Evolutionary conservation across 495 filamentous ascomycete species (phyloP).

Genomic region (Paragyromitra xinjiangensis): DNA sequence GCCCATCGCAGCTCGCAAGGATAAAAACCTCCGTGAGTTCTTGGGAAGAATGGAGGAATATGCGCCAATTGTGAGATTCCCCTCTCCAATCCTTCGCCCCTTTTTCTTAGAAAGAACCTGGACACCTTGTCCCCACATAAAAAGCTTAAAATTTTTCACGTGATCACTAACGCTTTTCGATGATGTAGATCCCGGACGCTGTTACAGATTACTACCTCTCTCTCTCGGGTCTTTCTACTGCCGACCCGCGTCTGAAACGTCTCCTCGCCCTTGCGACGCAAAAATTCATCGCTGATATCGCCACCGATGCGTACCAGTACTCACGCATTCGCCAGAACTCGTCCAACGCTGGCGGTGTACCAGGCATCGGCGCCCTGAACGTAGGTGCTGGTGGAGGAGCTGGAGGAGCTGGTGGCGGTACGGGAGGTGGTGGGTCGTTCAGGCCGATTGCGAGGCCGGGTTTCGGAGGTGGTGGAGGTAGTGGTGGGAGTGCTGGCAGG

Average conservation of each 20-base stretch:
- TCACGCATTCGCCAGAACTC: slow-evolving; percentile 92
- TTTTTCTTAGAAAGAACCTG: background rate
- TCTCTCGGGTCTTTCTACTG: slow-evolving; percentile 88
- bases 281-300: slow-evolving; percentile 97
- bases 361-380: slow-evolving; percentile 68
- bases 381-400: slow-evolving; percentile 73
- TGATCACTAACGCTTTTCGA: slow-evolving; percentile 32
- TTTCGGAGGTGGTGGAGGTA: slow-evolving; percentile 85
- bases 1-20: slow-evolving; percentile 65
- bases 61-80: slow-evolving; percentile 79
- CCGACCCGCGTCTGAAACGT: slow-evolving; percentile 85
- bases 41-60: slow-evolving; percentile 97
- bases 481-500: slow-evolving; percentile 86
- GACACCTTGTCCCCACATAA: slow-evolving; percentile 11
- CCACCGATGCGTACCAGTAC: slow-evolving; percentile 97
- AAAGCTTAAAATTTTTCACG: slow-evolving; percentile 51
- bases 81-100: background rate
- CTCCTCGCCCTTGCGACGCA: slow-evolving; percentile 95
- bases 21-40: slow-evolving; percentile 89
- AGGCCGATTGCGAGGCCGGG: slow-evolving; percentile 89
- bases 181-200: slow-evolving; percentile 87
- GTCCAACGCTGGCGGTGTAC: slow-evolving; percentile 81
- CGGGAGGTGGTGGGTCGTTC: slow-evolving; percentile 67
- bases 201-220: slow-evolving; percentile 98
- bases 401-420: slow-evolving; percentile 67